Percentiles rank a stretch among this genome's conserved stretches.
phyloP scores from a whole-genome alignment of 345 rosid genomes.

The Hibiscus tridactylites region DNA sequence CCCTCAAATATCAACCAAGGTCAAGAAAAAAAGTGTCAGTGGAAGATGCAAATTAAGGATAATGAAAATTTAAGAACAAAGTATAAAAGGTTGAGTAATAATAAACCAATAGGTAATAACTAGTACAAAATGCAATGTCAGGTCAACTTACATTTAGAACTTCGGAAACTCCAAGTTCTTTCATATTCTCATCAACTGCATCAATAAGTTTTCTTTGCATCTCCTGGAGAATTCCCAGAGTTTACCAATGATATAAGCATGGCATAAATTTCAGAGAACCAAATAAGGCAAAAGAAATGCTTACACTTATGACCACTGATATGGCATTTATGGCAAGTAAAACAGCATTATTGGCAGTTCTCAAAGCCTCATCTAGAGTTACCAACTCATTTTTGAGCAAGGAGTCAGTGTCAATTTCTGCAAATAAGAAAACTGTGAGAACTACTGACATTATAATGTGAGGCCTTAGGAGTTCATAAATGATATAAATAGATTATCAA shows the following conservation, averaged over 20 bases:
- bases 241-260: neutral
- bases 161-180: constrained; percentile 52
- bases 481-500: neutral
- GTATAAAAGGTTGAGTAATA: neutral
- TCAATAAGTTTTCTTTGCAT: constrained; percentile 41
- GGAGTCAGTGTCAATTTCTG: constrained; percentile 80
- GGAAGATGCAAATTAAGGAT: neutral
- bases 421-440: neutral
- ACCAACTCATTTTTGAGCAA: constrained; percentile 76
- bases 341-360: constrained; percentile 79
- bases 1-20: neutral
- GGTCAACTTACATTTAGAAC: constrained; percentile 42
- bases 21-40: constrained; percentile 1
- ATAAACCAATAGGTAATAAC: neutral
- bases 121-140: neutral
- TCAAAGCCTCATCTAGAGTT: constrained; percentile 85
- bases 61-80: neutral
- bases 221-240: constrained; percentile 36
- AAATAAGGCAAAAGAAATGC: constrained; percentile 19
- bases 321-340: constrained; percentile 62
- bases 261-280: neutral
- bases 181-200: constrained; percentile 28
- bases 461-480: neutral
- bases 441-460: neutral
- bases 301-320: constrained; percentile 56